These are phyloP conservation scores for Candida cerambycidarum DNA, from an alignment of 805 yeast species.

Conservation along the genomic window DNA sequence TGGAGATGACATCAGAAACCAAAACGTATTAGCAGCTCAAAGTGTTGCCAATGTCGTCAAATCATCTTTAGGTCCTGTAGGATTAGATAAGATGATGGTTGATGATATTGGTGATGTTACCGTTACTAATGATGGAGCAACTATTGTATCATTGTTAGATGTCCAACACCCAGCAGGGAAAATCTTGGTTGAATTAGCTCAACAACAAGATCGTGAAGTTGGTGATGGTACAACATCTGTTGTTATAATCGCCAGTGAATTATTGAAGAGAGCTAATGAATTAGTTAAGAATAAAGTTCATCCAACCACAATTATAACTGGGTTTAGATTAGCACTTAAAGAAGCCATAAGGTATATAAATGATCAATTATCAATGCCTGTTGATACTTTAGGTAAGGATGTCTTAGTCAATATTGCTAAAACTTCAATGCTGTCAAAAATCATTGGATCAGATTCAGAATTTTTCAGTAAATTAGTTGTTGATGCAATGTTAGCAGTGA, in stretches of 20 bases:
- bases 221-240: conserved; percentile 99
- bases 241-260: conserved; percentile 91
- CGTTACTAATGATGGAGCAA: conserved; percentile 98
- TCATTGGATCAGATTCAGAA: conserved; percentile 90
- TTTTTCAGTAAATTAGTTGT: conserved; percentile 90
- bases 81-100: conserved; percentile 96
- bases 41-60: conserved; percentile 83
- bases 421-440: conserved; percentile 95
- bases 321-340: conserved; percentile 88
- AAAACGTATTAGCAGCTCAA: conserved; percentile 91
- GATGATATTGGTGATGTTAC: conserved; percentile 99
- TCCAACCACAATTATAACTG: conserved; percentile 97
- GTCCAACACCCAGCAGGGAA: conserved; percentile 99
- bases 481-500: conserved; percentile 93
- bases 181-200: conserved; percentile 94
- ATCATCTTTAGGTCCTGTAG: conserved; percentile 96
- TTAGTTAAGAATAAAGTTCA: conserved; percentile 91
- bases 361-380: conserved; percentile 80
- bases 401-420: conserved; percentile 88
- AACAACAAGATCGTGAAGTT: conserved; percentile 97
- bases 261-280: conserved; percentile 89
- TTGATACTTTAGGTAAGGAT: conserved; percentile 77
- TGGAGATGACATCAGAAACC: conserved; percentile 95
- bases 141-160: conserved; percentile 83
- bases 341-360: conserved; percentile 87